Evolutionary conservation across 2,329 filamentous ascomycete species (phyloP), one percentile per base, ranked within the genome.

Genomic region (Ophiostoma australiae): DNA sequence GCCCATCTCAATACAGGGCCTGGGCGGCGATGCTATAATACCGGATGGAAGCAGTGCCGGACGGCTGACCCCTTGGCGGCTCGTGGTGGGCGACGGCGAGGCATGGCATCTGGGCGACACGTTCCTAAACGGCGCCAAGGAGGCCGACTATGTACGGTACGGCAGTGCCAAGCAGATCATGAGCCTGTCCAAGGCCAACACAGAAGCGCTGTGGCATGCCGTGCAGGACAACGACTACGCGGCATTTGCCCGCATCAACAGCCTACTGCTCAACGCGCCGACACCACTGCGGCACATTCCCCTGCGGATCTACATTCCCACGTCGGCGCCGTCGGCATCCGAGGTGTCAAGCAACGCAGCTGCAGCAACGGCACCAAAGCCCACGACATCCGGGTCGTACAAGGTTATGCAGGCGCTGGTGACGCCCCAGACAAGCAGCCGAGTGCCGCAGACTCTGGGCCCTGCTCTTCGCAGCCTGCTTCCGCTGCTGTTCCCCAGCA

Each of bases 111-210:
- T 88, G 68, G 82, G 80, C 61, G 86, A 89, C 77, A 88, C 87
- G 0, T 90, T 89, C 74, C 82, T 89, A 71, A 90, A 90, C 78
- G 84, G 84, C 71, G 86, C 86, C 73, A 90, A 90, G 78, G 87
- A 90, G 81, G 93, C 94, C 39, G 93, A 97, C 80, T 97, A 93
- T 75, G 83, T 97, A 69, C 88, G 94, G 69, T 94, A 95, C 75
- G 93, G 93, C 65, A 95, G 91, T 70, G 93, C 92, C 20, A 93
- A 94, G 78, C 90, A 91, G 73, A 94, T 97, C 77, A 97, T 97
- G 92, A 90, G 89, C 70, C 83, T 97, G 76, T 93, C 90, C 73
- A 94, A 93, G 78, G 89, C 91, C 66, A 89, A 97, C 78, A 95
- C 92, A 17, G 92, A 89, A 8, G 87, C 90, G 41, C 84, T 97